A percentile compares a stretch with the other conserved stretches of the same genome.
Conservation (phyloP, 257 asterid genomes). For the Solanum habrochaites region DNA sequence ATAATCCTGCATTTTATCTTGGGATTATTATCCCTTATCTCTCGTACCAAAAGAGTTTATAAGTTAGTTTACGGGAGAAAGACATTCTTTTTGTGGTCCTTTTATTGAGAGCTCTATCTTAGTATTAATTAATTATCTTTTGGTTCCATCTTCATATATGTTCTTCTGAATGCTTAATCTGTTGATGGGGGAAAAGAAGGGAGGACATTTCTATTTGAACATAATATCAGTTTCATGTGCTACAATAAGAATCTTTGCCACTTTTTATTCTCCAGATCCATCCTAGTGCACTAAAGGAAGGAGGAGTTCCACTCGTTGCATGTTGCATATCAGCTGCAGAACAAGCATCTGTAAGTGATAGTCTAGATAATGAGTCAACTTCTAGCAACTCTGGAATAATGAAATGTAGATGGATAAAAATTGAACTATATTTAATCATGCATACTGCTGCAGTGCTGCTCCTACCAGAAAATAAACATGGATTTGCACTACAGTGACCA, state of each 20-base stretch:
- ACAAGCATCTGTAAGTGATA: conserved; percentile 72
- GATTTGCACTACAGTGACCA: not conserved
- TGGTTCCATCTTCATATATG: not conserved
- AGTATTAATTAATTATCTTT: not conserved
- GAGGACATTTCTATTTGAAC: not conserved
- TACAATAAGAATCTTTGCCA: not conserved
- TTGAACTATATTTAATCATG: not conserved
- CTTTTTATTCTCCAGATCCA: conserved; percentile 51
- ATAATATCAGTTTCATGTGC: not conserved
- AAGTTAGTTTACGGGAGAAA: too few relatives aligned
- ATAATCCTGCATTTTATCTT: not conserved
- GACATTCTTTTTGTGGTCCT: not conserved
- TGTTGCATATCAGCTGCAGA: conserved; percentile 84
- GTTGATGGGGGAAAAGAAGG: not conserved
- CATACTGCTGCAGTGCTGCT: not conserved
- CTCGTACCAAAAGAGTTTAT: not conserved
- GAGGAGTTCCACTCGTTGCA: conserved; percentile 75
- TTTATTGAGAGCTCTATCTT: not conserved
- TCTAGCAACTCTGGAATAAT: not conserved
- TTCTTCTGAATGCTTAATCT: not conserved
- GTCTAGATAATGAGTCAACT: not conserved
- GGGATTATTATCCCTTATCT: not conserved
- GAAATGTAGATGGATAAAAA: not conserved
- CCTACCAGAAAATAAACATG: not conserved
- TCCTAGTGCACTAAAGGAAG: conserved; percentile 87